These are phyloP conservation scores for Blastocystis sp. DNA, from an alignment of 352 stramenopile species.

Conservation along the genomic window DNA sequence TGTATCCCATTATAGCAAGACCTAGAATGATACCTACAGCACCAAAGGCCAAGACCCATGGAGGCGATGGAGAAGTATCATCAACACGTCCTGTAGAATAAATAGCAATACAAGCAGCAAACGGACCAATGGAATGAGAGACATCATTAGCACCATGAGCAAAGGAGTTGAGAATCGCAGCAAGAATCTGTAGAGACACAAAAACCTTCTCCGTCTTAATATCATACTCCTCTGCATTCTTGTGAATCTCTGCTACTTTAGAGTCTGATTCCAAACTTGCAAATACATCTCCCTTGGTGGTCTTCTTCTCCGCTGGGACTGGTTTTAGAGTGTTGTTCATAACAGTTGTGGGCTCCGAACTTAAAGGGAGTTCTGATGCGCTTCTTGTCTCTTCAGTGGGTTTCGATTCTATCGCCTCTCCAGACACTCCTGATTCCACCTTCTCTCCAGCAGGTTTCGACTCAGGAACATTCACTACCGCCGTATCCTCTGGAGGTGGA, in stretches of 20 bases:
- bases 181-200: constrained; percentile 73
- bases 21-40: constrained; percentile 63
- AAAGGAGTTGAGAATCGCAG: constrained; percentile 72
- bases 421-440: background rate
- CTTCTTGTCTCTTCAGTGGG: background rate
- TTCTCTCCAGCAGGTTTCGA: background rate
- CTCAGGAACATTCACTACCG: background rate
- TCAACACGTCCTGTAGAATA: constrained; percentile 66
- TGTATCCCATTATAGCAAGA: constrained; percentile 63
- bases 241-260: constrained; percentile 64
- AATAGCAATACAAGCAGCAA: constrained; percentile 71
- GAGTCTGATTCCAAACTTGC: constrained; percentile 60
- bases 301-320: background rate
- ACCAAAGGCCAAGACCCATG: constrained; percentile 67
- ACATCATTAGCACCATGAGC: constrained; percentile 76
- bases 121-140: constrained; percentile 72
- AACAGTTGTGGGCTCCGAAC: background rate
- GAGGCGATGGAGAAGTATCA: constrained; percentile 60
- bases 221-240: constrained; percentile 66
- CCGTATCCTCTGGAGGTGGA: background rate
- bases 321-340: background rate
- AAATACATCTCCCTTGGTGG: constrained; percentile 66
- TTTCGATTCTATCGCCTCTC: background rate
- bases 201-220: constrained; percentile 67
- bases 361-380: background rate